Conservation (phyloP, 116 monocot species). For the Thalassia testudinum region DNA sequence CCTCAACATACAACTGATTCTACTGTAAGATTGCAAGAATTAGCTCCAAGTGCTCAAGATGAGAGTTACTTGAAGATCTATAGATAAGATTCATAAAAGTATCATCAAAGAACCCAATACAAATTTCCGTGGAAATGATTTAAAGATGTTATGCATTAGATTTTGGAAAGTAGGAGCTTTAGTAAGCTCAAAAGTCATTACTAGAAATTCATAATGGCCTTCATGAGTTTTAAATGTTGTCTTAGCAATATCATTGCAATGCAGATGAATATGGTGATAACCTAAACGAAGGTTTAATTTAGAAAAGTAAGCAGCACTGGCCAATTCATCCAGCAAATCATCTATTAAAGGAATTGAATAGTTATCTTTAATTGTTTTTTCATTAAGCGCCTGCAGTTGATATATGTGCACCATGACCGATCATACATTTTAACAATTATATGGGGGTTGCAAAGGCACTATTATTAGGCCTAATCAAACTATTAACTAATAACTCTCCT, state of each 20-base stretch:
- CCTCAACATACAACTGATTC: too few species aligned
- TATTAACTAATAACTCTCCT: not conserved
- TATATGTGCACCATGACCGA: not conserved
- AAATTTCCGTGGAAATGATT: not conserved
- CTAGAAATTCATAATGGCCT: not conserved
- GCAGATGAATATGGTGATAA: constrained; percentile 1
- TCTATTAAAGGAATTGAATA: constrained; percentile 4
- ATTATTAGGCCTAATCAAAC: not conserved
- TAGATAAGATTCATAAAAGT: not conserved
- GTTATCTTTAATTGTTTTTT: constrained; percentile 2
- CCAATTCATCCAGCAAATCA: constrained; percentile 9
- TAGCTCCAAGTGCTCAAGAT: not conserved
- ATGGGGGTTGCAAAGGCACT: constrained; percentile 1
- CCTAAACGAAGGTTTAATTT: constrained; percentile 4
- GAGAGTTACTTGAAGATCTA: not conserved
- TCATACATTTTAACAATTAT: not conserved
- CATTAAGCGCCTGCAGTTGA: constrained; percentile 4
- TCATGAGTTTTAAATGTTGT: not conserved
- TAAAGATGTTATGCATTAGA: constrained; percentile 1
- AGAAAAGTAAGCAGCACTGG: not conserved
- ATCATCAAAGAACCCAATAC: constrained; percentile 9
- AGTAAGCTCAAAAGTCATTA: not conserved
- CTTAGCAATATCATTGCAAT: not conserved
- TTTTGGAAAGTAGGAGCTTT: not conserved
- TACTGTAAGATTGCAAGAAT: not conserved